Conservation (phyloP, 2,329 filamentous ascomycete species). For the Alternaria incomplexa region DNA sequence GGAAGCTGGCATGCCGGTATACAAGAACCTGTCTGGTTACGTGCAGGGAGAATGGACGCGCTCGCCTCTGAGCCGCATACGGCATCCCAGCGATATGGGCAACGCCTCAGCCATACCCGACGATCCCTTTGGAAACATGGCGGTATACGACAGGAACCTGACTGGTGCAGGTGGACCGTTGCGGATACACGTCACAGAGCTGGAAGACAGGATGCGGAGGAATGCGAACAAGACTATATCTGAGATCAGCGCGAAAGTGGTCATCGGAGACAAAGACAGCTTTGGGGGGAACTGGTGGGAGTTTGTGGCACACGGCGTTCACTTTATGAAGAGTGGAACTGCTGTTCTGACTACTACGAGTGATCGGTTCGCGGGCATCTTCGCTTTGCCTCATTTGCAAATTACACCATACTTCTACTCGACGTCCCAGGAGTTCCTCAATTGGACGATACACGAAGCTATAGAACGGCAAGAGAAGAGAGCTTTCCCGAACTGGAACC, state of each 20-base stretch:
- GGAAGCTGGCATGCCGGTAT: constrained; percentile 62
- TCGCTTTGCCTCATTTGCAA: constrained; percentile 83
- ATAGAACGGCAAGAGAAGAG: constrained; percentile 71
- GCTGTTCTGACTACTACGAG: constrained; percentile 87
- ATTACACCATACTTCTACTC: constrained; percentile 62
- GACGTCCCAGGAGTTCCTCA: constrained; percentile 64
- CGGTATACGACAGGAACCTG: constrained; percentile 78
- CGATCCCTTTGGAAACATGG: constrained; percentile 67
- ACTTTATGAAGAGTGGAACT: constrained; percentile 81
- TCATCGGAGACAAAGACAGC: constrained; percentile 73
- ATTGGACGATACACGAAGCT: constrained; percentile 71
- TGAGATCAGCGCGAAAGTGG: constrained; percentile 72
- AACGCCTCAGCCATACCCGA: constrained; percentile 65
- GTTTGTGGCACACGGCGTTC: constrained; percentile 80
- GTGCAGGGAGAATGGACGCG: constrained; percentile 79
- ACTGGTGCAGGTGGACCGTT: constrained; percentile 73
- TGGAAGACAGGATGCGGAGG: constrained; percentile 46
- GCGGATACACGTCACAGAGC: constrained; percentile 69
- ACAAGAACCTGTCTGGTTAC: constrained; percentile 79
- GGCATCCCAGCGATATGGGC: constrained; percentile 55
- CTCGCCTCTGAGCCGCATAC: constrained; percentile 55
- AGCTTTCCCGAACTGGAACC: constrained; percentile 61
- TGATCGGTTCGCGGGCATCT: constrained; percentile 85
- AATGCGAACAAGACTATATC: constrained; percentile 59
- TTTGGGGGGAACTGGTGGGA: constrained; percentile 75